phyloP scores from a whole-genome alignment of 2,329 filamentous ascomycete genomes.

The Alternaria dauci region DNA sequence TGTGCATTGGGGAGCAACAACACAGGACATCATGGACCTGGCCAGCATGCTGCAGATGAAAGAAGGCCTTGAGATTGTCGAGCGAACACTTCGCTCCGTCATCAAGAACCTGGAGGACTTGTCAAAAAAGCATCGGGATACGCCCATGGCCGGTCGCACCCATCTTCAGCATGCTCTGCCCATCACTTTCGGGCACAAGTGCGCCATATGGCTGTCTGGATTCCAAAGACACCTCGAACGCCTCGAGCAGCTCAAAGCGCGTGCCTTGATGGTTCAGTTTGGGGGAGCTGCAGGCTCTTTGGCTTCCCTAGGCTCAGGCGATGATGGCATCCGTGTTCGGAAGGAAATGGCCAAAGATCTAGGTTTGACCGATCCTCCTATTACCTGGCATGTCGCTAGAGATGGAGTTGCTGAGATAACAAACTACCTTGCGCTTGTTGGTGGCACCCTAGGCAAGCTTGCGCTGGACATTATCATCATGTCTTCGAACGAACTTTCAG shows the following conservation, averaged over 20 bases:
- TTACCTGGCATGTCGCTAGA: slow-evolving; percentile 66
- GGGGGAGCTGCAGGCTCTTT: slow-evolving; percentile 65
- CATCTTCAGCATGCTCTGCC: slow-evolving; percentile 67
- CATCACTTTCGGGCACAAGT: slow-evolving; percentile 67
- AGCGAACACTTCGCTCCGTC: slow-evolving; percentile 55
- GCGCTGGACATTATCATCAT: slow-evolving; percentile 66
- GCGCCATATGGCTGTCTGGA: slow-evolving; percentile 62
- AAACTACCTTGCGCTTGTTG: slow-evolving; percentile 63
- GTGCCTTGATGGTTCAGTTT: slow-evolving; percentile 63
- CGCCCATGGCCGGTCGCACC: slow-evolving; percentile 65
- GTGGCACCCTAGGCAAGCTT: slow-evolving; percentile 64
- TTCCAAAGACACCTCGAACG: slow-evolving; percentile 60
- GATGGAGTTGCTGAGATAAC: slow-evolving; percentile 64
- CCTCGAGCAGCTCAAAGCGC: slow-evolving; percentile 56
- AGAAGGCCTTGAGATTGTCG: slow-evolving; percentile 59
- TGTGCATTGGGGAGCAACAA: slow-evolving; percentile 67
- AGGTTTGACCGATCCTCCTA: slow-evolving; percentile 58
- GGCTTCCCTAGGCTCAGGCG: slow-evolving; percentile 60
- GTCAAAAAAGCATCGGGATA: slow-evolving; percentile 58
- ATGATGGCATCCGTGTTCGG: slow-evolving; percentile 60
- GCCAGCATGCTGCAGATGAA: slow-evolving; percentile 64
- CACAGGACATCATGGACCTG: slow-evolving; percentile 67
- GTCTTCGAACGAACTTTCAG: slow-evolving; percentile 64
- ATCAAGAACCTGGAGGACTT: slow-evolving; percentile 55
- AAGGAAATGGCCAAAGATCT: slow-evolving; percentile 60